A percentile compares a stretch with the other conserved stretches of the same genome.
Evolutionary conservation across 768 basidiomycete species (phyloP).

Genomic region (Multifurca ochricompacta): DNA sequence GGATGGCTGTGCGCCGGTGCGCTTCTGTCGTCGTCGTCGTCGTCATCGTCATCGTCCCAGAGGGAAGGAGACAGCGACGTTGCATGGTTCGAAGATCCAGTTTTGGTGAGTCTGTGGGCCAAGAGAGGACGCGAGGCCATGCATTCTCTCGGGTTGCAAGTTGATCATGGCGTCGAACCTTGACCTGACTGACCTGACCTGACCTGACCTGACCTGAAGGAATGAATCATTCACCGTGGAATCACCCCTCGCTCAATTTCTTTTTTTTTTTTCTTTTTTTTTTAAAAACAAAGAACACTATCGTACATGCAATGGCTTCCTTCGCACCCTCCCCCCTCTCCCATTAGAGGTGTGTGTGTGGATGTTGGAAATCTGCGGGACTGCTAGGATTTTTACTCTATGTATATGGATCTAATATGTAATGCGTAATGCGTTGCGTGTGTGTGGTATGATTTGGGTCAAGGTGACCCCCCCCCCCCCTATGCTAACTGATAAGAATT

Average conservation of each 20-base stretch:
- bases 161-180: constrained; percentile 32
- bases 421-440: neutral
- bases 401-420: neutral
- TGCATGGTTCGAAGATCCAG: constrained; percentile 48
- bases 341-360: too few species aligned
- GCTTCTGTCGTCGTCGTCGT: constrained; percentile 30
- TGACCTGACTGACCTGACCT: neutral
- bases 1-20: constrained; percentile 60
- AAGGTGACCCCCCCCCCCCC: neutral
- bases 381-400: too few species aligned
- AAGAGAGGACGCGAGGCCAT: constrained; percentile 43
- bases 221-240: too few species aligned
- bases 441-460: neutral
- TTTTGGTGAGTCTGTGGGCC: constrained; percentile 43
- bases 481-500: neutral
- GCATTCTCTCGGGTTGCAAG: constrained; percentile 38
- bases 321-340: too few species aligned
- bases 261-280: too few species aligned
- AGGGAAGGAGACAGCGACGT: neutral
- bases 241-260: too few species aligned
- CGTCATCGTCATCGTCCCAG: too few species aligned
- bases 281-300: too few species aligned
- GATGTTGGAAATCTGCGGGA: too few species aligned
- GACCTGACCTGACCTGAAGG: neutral
- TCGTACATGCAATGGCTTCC: too few species aligned